These are phyloP conservation scores for Wickerhamiella bombiphila DNA, from an alignment of 805 yeast genomes.

Conservation along the genomic window DNA sequence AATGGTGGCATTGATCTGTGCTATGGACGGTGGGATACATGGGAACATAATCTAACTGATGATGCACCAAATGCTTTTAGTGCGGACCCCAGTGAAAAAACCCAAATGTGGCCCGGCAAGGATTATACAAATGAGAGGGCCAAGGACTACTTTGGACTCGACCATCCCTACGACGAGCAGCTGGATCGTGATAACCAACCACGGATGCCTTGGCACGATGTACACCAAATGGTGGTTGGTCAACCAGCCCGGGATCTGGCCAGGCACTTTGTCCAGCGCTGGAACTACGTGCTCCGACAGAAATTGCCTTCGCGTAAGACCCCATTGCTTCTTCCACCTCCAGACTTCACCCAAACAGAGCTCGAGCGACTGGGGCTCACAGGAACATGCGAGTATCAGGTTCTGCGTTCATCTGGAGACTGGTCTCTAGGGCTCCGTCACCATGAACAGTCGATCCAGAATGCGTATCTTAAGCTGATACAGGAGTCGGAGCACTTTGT, in stretches of 20 bases:
- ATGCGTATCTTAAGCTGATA: conserved; percentile 78
- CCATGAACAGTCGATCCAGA: conserved; percentile 79
- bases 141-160: conserved; percentile 66
- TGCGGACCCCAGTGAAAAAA: conserved; percentile 27
- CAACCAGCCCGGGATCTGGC: conserved; percentile 86
- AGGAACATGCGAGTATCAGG: conserved; percentile 87
- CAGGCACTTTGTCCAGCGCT: conserved; percentile 90
- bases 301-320: conserved; percentile 90
- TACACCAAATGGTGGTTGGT: conserved; percentile 90
- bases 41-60: conserved; percentile 82
- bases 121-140: conserved; percentile 95
- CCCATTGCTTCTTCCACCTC: conserved; percentile 83
- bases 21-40: conserved; percentile 91
- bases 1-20: conserved; percentile 94
- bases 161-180: conserved; percentile 82
- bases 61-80: conserved; percentile 35
- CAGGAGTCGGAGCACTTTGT: conserved; percentile 87
- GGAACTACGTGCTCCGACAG: conserved; percentile 88
- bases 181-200: conserved; percentile 70
- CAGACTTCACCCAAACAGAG: conserved; percentile 67
- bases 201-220: conserved; percentile 99
- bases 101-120: conserved; percentile 83
- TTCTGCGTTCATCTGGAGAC: conserved; percentile 72
- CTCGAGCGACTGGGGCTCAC: conserved; percentile 40
- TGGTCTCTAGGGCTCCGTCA: conserved; percentile 89